Base-by-base conservation (phyloP, 2,329 filamentous ascomycete species). In the Didymella lethalis region DNA sequence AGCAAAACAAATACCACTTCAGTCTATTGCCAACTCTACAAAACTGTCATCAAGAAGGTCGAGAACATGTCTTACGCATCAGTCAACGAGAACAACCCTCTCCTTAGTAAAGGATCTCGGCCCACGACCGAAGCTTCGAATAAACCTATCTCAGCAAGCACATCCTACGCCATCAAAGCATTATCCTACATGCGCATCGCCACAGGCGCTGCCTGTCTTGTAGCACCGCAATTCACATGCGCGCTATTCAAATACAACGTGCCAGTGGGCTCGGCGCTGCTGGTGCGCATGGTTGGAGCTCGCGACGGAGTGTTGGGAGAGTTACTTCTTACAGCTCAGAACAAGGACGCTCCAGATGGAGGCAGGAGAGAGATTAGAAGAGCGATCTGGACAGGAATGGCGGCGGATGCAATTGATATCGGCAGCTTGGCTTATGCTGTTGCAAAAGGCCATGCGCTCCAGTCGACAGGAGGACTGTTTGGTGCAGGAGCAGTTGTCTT, bases 291-390 rank as follows among this genome's bases (percentile, higher is more conserved):
- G 31, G 62, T 71, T 18, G 72, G 67, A 38, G 60, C 55, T 2
- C 69, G 71, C 23, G 71, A 72, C 7, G 14, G 61, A 4, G 59
- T 65, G n/a, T 34, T 73, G 12, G 71, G 69, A 5, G 70, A 64
- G 48, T 61, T 72, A 11, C 60, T 73, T 16, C 48, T 62, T 26
- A 69, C 67, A 2, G 66, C 67, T 12, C 63, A 69, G 45, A 62
- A 69, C 50, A 65, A 67, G 51, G 58, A 48, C 7, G 48, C 31
- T 23, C 41, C 18, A 8, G 59, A 62, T 48, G 53, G 62, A 41
- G 62, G 57, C 26, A 53, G 46, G n/a, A 46, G 48, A 46, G 72
- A 71, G 43, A 62, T 71, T 40, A 69, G 57, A 46, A 63, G 66
- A 41, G 65, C 65, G 0, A 56, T 75, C 7, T 70, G 68, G 68